These are phyloP conservation scores for Grigorovia transvaalensis DNA, from an alignment of 805 yeast species.

Conservation along the genomic window DNA sequence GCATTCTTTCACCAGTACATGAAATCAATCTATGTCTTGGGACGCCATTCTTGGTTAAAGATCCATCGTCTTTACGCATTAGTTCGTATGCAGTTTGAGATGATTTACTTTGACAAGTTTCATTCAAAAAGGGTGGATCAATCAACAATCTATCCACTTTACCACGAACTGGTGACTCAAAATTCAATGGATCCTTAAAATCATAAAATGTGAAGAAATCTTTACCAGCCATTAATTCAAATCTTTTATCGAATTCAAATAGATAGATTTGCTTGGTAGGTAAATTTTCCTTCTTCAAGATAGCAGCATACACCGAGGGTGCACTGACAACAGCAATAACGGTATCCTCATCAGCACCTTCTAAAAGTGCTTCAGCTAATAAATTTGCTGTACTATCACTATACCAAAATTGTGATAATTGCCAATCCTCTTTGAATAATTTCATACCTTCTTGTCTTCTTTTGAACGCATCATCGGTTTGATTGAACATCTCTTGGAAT, in stretches of 20 bases:
- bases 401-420: constrained; percentile 88
- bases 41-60: constrained; percentile 33
- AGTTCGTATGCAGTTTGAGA: constrained; percentile 54
- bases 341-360: constrained; percentile 65
- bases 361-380: constrained; percentile 60
- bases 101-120: constrained; percentile 69
- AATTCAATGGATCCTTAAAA: constrained; percentile 54
- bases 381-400: constrained; percentile 58
- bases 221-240: constrained; percentile 58
- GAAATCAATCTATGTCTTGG: constrained; percentile 45
- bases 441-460: constrained; percentile 46
- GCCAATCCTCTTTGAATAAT: constrained; percentile 86
- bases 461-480: constrained; percentile 42
- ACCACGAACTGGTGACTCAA: constrained; percentile 47
- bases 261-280: constrained; percentile 66
- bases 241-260: constrained; percentile 71
- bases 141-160: constrained; percentile 63
- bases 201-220: constrained; percentile 65
- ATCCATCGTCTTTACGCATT: constrained; percentile 28
- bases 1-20: constrained; percentile 88
- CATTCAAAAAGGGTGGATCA: constrained; percentile 83
- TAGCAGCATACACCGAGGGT: constrained; percentile 85
- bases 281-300: constrained; percentile 41
- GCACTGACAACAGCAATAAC: constrained; percentile 74
- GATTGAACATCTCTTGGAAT: constrained; percentile 42